phyloP scores from a whole-genome alignment of 2,329 filamentous ascomycete genomes.

The Lithohypha guttulata region DNA sequence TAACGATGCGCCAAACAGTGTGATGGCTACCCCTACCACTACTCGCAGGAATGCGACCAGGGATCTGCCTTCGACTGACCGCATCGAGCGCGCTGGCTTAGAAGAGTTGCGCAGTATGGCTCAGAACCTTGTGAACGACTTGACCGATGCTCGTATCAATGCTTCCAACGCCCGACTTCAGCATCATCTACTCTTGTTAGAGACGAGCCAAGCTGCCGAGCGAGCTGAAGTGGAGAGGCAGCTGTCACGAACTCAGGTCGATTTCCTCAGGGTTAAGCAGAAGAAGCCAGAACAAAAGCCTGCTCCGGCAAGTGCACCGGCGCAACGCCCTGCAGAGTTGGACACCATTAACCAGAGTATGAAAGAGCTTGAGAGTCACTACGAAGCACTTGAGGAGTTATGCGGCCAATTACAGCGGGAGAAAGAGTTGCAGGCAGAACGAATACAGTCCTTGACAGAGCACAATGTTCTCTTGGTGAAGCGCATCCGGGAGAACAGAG shows the following conservation, averaged over 20 bases:
- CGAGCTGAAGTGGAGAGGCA: slow-evolving; percentile 83
- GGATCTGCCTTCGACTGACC: slow-evolving; percentile 38
- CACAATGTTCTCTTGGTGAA: slow-evolving; percentile 68
- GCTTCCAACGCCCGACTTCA: slow-evolving; percentile 85
- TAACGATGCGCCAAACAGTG: background rate
- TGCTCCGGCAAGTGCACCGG: slow-evolving; percentile 31
- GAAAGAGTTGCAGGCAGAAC: slow-evolving; percentile 67
- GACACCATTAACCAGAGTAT: slow-evolving; percentile 49
- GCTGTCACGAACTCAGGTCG: slow-evolving; percentile 78
- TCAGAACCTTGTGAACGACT: slow-evolving; percentile 41
- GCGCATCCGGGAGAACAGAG: slow-evolving; percentile 78
- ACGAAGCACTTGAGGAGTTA: slow-evolving; percentile 45
- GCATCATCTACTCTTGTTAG: slow-evolving; percentile 70
- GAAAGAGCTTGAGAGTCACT: slow-evolving; percentile 54
- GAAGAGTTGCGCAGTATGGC: slow-evolving; percentile 45
- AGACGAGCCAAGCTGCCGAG: slow-evolving; percentile 74
- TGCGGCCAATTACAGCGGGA: slow-evolving; percentile 58
- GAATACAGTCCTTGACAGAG: slow-evolving; percentile 58
- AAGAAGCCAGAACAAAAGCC: slow-evolving; percentile 38
- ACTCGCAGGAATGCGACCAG: slow-evolving; percentile 33
- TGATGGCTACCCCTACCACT: slow-evolving; percentile 37
- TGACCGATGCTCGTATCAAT: slow-evolving; percentile 66
- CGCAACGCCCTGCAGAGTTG: slow-evolving; percentile 39
- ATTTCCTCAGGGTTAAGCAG: slow-evolving; percentile 67
- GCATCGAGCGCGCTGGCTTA: slow-evolving; percentile 42